Evolutionary conservation across 2,329 filamentous ascomycete genomes (phyloP).

Genomic region (Chaetothyriales sp.): DNA sequence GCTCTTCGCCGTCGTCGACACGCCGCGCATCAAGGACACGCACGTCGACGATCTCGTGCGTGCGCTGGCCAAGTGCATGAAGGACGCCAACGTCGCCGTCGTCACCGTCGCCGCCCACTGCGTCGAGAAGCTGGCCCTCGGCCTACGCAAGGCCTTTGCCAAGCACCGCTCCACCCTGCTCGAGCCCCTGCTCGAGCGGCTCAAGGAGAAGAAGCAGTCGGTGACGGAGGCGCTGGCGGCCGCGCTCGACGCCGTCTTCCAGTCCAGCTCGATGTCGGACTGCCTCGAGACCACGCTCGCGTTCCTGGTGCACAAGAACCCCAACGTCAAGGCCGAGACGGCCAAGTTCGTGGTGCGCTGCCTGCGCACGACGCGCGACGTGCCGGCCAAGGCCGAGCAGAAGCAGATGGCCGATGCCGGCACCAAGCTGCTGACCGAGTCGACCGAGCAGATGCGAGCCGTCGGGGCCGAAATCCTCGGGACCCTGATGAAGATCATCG

Average conservation of each 20-base stretch:
- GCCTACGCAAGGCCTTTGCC: constrained; percentile 60
- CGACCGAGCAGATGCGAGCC: constrained; percentile 69
- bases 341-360: constrained; percentile 87
- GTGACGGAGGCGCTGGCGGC: constrained; percentile 79
- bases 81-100: constrained; percentile 92
- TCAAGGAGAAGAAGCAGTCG: constrained; percentile 92
- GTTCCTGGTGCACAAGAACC: constrained; percentile 85
- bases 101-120: constrained; percentile 88
- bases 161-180: constrained; percentile 73
- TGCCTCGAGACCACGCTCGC: constrained; percentile 83
- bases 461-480: constrained; percentile 86
- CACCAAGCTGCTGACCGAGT: constrained; percentile 83
- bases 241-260: constrained; percentile 62
- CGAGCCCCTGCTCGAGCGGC: constrained; percentile 79
- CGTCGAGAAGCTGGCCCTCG: constrained; percentile 77
- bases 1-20: constrained; percentile 60
- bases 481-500: constrained; percentile 96
- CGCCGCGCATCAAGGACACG: constrained; percentile 82
- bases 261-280: constrained; percentile 59
- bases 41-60: constrained; percentile 75
- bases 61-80: constrained; percentile 89
- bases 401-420: constrained; percentile 72
- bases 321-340: constrained; percentile 90
- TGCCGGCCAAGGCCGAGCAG: constrained; percentile 73
- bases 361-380: constrained; percentile 66